phyloP scores from a whole-genome alignment of 179 eudicot genomes.

The Spinacia oleracea region DNA sequence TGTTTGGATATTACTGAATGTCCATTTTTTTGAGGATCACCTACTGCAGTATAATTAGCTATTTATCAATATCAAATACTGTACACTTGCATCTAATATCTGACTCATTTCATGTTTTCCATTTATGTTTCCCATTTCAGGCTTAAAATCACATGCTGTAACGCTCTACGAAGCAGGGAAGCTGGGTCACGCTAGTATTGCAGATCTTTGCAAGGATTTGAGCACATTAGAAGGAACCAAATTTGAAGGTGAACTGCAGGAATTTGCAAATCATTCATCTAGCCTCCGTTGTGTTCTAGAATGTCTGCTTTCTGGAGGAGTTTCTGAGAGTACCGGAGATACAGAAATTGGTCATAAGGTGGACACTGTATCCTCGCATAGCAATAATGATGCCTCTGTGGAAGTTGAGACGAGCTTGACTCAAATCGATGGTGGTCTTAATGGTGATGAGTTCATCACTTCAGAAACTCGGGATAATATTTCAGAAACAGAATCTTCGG shows the following conservation, averaged over 20 bases:
- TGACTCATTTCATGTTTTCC: conserved; percentile 2
- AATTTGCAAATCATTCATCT: conserved; percentile 98
- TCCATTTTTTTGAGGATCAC: background rate
- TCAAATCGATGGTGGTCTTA: conserved; percentile 27
- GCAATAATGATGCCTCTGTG: conserved; percentile 38
- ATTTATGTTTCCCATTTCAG: conserved; percentile 40
- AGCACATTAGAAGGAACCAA: conserved; percentile 87
- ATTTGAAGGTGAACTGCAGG: conserved; percentile 98
- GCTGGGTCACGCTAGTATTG: conserved; percentile 86
- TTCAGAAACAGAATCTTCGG: conserved; percentile 22
- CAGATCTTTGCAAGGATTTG: conserved; percentile 93
- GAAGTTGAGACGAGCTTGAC: conserved; percentile 35
- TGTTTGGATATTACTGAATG: background rate
- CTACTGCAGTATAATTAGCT: background rate
- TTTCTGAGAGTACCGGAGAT: conserved; percentile 40
- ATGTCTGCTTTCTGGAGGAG: conserved; percentile 91
- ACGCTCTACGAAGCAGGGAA: conserved; percentile 98
- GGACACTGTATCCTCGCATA: conserved; percentile 33
- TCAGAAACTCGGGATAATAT: conserved; percentile 21
- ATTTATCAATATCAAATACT: background rate
- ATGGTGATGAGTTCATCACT: conserved; percentile 26
- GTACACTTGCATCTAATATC: background rate
- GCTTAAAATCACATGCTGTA: conserved; percentile 98
- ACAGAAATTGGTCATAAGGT: conserved; percentile 31
- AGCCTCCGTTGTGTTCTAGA: conserved; percentile 89